These are phyloP conservation scores for Pugionium dolabratum DNA, from an alignment of 345 rosid species.

Conservation along the genomic window DNA sequence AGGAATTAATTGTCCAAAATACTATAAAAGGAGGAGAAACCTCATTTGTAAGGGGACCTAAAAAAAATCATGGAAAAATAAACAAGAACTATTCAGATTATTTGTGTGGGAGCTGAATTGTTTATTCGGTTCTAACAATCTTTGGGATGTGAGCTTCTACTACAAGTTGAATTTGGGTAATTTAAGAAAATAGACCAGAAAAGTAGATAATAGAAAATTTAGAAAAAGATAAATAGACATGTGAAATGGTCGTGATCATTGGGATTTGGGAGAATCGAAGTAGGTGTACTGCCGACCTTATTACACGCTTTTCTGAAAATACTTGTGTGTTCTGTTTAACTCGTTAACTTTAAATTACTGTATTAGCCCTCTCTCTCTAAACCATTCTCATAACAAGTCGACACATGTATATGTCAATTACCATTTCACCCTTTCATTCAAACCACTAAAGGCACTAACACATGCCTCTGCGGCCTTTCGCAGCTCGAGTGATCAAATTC, in stretches of 20 bases:
- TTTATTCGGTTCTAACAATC: too few species aligned
- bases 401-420: not conserved
- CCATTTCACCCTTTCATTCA: not conserved
- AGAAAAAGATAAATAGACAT: not conserved
- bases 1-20: too few species aligned
- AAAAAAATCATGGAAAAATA: too few species aligned
- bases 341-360: not conserved
- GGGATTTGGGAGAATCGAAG: constrained; percentile 20
- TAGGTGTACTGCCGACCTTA: constrained; percentile 19
- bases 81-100: too few species aligned
- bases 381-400: constrained; percentile 17
- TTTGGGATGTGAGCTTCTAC: not conserved
- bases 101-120: too few species aligned
- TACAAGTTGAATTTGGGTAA: not conserved
- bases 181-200: too few species aligned
- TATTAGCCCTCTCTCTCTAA: not conserved
- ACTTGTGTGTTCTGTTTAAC: constrained; percentile 2
- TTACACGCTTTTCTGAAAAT: constrained; percentile 19
- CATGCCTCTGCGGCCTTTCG: constrained; percentile 35
- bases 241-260: constrained; percentile 28
- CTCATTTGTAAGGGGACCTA: too few species aligned
- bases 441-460: not conserved
- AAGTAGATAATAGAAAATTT: not conserved
- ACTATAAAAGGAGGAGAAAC: too few species aligned
- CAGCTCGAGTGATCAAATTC: constrained; percentile 17